phyloP scores from a whole-genome alignment of 805 yeast genomes.

The Candida palmyrensis region DNA sequence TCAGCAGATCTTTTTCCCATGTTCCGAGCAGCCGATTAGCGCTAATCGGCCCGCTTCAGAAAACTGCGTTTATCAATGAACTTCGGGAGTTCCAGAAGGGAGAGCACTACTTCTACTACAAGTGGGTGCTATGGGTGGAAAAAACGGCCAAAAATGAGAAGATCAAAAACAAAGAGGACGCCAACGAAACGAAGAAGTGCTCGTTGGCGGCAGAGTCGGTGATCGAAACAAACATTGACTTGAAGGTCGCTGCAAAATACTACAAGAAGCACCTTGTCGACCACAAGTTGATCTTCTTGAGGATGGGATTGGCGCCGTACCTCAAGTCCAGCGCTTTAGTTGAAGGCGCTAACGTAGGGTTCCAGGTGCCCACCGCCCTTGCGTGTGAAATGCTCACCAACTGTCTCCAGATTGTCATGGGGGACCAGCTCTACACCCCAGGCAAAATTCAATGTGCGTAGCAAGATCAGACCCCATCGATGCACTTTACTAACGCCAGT shows the following conservation, averaged over 20 bases:
- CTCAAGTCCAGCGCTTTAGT: conserved; percentile 10
- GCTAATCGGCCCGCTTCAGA: conserved; percentile 8
- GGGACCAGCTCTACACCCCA: conserved; percentile 10
- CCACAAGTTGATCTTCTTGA: conserved; percentile 9
- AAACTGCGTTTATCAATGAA: conserved; percentile 6
- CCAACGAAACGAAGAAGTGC: background rate
- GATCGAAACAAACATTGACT: conserved; percentile 11
- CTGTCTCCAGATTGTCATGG: conserved; percentile 7
- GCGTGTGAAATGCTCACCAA: conserved; percentile 9
- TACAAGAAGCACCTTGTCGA: conserved; percentile 4
- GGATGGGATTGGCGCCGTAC: conserved; percentile 10
- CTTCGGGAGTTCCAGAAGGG: conserved; percentile 5
- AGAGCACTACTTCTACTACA: conserved; percentile 13
- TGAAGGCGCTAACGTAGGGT: conserved; percentile 13
- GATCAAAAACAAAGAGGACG: background rate
- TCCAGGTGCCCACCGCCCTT: conserved; percentile 9
- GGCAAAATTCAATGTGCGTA: conserved; percentile 6
- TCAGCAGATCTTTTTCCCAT: too few species aligned
- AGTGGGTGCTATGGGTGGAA: conserved; percentile 14
- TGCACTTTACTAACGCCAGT: conserved; percentile 1
- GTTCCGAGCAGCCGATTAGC: conserved; percentile 16
- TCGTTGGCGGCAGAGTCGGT: conserved; percentile 6
- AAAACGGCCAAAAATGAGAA: conserved; percentile 1
- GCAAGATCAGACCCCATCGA: background rate
- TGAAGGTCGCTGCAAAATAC: conserved; percentile 4